Base-by-base conservation (phyloP, 768 basidiomycete species). In the Suillus tomentosus region DNA sequence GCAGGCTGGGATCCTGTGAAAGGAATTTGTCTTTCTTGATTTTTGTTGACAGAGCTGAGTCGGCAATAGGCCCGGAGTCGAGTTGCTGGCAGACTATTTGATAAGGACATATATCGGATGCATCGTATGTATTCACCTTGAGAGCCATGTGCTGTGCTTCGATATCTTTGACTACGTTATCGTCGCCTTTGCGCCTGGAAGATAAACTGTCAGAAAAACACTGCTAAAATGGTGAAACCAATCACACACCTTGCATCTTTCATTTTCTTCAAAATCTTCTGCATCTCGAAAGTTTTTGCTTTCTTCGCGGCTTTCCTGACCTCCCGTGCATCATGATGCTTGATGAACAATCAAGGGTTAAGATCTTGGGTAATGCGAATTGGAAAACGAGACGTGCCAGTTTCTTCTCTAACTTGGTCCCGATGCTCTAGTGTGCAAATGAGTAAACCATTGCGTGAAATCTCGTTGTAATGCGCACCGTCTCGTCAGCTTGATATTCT, bases 211-310 rank as follows among this genome's bases (percentile, higher is more conserved):
- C 24, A 40, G 24, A 57, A 24, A 13, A 14, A 22, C 60, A 42
- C 24, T 22, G 61, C 10, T 9, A 15, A 37, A 42, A 47, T 36
- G n/a, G n/a, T 59, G 51, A 56, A 40, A n/a, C 14, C 39, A 3
- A 36, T 1, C 36, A 66, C 79, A 59, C 66, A 91, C 91, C 90
- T 79, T 36, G 88, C 74, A 31, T 80, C 82, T 74, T 91, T 94
- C 36, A 95, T 77, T 75, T 85, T 88, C 80, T 94, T 96, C 64
- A 95, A 83, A n/a, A 90, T 76, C 72, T 89, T 91, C 74, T 89
- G 91, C 0, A 85, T 85, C 78, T 96, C 95, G 65, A 92, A 91
- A 0, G 84, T 77, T 72, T 87, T 92, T 11, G 90, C 89, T 70
- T 90, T 92, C 79, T 94, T 96, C 36, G 89, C 85, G 5, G 88